phyloP scores from a whole-genome alignment of 768 basidiomycete species.

The Suillus decipiens region DNA sequence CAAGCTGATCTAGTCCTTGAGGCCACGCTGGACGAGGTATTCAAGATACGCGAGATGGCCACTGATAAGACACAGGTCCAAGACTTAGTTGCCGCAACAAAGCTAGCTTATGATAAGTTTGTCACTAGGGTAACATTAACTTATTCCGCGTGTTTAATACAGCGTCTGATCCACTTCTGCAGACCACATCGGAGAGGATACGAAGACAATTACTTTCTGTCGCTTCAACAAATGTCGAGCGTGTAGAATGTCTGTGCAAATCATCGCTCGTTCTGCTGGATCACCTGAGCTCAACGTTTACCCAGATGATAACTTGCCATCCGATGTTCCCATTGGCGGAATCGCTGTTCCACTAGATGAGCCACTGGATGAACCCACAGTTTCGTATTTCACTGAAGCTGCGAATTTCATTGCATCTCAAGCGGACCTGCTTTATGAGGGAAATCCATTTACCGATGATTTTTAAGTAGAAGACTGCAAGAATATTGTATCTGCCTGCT shows the following conservation, averaged over 20 bases:
- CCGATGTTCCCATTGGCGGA: neutral
- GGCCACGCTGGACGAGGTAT: conserved; percentile 15
- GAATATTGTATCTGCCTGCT: neutral
- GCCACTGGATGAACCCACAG: neutral
- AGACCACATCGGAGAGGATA: conserved; percentile 18
- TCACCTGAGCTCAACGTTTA: neutral
- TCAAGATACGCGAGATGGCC: conserved; percentile 9
- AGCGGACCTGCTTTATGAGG: neutral
- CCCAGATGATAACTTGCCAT: neutral
- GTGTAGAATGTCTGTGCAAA: conserved; percentile 3
- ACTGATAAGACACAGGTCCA: neutral
- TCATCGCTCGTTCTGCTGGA: neutral
- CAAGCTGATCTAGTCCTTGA: conserved; percentile 13
- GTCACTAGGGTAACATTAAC: conserved; percentile 15
- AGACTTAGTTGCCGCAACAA: neutral
- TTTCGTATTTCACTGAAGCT: neutral
- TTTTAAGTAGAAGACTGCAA: neutral
- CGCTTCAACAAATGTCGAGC: conserved; percentile 6
- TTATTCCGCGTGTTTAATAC: neutral
- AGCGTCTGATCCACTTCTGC: neutral
- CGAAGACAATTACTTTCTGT: conserved; percentile 14
- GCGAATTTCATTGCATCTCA: neutral
- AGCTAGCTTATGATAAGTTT: conserved; percentile 10
- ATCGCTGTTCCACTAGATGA: neutral
- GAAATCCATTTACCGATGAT: neutral